Conservation (phyloP, 352 stramenopile genomes). For the Globisporangium lucens region DNA sequence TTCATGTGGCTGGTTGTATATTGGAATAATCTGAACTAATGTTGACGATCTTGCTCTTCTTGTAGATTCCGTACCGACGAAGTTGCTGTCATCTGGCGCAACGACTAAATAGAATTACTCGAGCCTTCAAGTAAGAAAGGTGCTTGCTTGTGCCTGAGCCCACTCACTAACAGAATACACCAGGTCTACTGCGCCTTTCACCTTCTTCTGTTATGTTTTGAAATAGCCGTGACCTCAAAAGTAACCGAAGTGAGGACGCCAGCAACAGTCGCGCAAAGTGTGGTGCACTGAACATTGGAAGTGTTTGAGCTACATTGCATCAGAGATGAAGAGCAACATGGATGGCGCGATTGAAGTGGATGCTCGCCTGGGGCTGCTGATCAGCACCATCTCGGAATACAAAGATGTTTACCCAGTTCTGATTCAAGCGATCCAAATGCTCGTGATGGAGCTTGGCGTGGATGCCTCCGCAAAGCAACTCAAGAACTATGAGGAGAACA, state of each 20-base stretch:
- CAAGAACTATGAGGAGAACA: neutral
- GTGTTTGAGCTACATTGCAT: neutral
- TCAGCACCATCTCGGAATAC: conserved; percentile 30
- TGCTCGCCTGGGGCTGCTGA: conserved; percentile 23
- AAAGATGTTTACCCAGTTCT: conserved; percentile 31
- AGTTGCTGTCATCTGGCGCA: conserved; percentile 95
- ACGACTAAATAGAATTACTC: conserved; percentile 35
- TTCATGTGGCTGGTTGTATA: neutral
- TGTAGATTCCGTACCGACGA: conserved; percentile 97
- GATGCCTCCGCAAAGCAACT: neutral
- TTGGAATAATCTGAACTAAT: neutral
- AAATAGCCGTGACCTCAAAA: neutral
- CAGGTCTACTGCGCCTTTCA: neutral
- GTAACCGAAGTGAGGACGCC: neutral
- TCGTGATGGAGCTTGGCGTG: conserved; percentile 17
- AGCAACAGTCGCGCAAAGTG: conserved; percentile 1
- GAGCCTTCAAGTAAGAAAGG: neutral
- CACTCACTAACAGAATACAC: conserved; percentile 3
- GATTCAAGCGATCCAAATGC: conserved; percentile 22
- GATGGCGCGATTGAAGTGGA: conserved; percentile 17
- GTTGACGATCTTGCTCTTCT: neutral
- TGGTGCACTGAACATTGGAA: too few relatives aligned
- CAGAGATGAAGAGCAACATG: neutral
- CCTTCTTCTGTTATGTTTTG: neutral
- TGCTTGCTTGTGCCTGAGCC: neutral